Evolutionary conservation across 495 filamentous ascomycete genomes (phyloP), one percentile per base, ranked within the genome.

Genomic region (Bacidia gigantensis): DNA sequence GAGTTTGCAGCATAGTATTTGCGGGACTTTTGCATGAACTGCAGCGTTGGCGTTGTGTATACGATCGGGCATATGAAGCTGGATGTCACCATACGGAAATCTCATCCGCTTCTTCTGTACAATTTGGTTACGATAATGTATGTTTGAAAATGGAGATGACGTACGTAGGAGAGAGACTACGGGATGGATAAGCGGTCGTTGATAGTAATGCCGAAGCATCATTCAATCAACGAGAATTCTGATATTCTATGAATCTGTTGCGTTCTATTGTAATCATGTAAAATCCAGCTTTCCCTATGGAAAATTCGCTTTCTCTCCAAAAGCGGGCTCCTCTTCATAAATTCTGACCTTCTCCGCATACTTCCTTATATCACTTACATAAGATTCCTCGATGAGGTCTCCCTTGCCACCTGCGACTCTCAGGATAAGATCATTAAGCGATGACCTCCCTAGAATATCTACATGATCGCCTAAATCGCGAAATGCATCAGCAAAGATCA

Each of bases 381-480:
- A 79, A 40, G 74, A 81, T 52, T 95, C 82, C 53, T 83, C 71
- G 51, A 98, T 89, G 14, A 77, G 68, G 39, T 89, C 77, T 24
- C 92, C 92, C 57, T 77, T 82, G 0, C 92, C 92, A n/a, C 86
- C 88, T 0, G 86, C 92, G 12, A 98, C 84, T 24, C 83, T 74
- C 50, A 98, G 69, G 41, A 98, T 84, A 20, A 95, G 69, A 64
- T 97, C 93, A 59, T 96, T 98, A 10, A 98, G 76, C 3, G 79
- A 88, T 55, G 86, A 77, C 3, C 92, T 72, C 11, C 92, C 92
- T 17, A 98, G 71, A 51, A 98, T 97, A 64, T 98, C 92, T 29
- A 98, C 92, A 60, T 98, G 92, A 66, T 98, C 92, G 1, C 87
- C 80, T 80, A 35, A n/a, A n/a, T n/a, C n/a, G n/a, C n/a, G n/a